Evolutionary conservation across 805 yeast species (phyloP).

Genomic region (Ogataea methylovora): DNA sequence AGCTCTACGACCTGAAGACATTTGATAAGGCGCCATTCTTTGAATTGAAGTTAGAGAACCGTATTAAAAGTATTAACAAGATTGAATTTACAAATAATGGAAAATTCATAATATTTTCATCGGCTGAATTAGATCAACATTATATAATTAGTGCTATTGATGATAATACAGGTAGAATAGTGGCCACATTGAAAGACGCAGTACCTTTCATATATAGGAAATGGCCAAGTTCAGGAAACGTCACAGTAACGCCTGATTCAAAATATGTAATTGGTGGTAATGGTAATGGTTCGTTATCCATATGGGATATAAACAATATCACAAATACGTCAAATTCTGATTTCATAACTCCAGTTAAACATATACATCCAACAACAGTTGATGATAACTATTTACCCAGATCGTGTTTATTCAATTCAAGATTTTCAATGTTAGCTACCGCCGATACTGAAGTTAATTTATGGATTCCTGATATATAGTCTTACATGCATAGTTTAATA

Average conservation of each 20-base stretch:
- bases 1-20: constrained; percentile 54
- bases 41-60: constrained; percentile 29
- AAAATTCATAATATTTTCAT: constrained; percentile 29
- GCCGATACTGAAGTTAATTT: constrained; percentile 48
- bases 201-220: background rate
- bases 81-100: constrained; percentile 40
- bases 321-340: no score
- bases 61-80: constrained; percentile 12
- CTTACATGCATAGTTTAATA: constrained; percentile 2
- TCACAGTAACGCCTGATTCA: constrained; percentile 64
- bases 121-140: constrained; percentile 10
- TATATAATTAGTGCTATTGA: no score
- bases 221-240: constrained; percentile 30
- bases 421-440: constrained; percentile 50
- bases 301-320: constrained; percentile 60
- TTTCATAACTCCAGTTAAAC: no score
- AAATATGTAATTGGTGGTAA: constrained; percentile 53
- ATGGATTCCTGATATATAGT: constrained; percentile 28
- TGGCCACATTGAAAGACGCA: background rate
- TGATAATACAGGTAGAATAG: no score
- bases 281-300: constrained; percentile 40
- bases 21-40: constrained; percentile 53
- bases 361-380: no score
- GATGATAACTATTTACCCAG: constrained; percentile 30
- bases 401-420: constrained; percentile 54